These are phyloP conservation scores for Escallonia rubra DNA, from an alignment of 129 eudicot genomes.

Conservation along the genomic window DNA sequence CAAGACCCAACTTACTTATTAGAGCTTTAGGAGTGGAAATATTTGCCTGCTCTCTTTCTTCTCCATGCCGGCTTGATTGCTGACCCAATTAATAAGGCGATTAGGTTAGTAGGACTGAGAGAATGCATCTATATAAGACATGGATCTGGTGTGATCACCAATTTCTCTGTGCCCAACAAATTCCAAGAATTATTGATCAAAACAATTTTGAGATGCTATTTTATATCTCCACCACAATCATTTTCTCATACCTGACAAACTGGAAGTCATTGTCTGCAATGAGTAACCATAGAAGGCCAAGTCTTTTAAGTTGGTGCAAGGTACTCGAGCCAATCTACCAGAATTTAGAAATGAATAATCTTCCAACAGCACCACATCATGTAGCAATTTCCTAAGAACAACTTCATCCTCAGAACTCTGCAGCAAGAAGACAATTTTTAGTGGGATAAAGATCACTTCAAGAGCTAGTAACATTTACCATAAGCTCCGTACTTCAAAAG, in stretches of 20 bases:
- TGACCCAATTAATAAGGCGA: conserved; percentile 41
- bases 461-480: background rate
- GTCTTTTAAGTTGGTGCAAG: conserved; percentile 28
- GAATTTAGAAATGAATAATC: conserved; percentile 36
- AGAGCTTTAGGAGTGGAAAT: conserved; percentile 47
- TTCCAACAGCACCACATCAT: conserved; percentile 46
- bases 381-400: conserved; percentile 33
- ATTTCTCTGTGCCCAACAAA: conserved; percentile 33
- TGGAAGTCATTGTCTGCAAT: conserved; percentile 49
- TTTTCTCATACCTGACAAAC: conserved; percentile 48
- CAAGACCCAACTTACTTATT: conserved; percentile 34
- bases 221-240: background rate
- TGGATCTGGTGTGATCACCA: conserved; percentile 28
- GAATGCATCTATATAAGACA: conserved; percentile 45
- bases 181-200: conserved; percentile 3
- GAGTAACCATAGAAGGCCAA: conserved; percentile 48
- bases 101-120: conserved; percentile 36
- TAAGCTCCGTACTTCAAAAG: background rate
- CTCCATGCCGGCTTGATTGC: conserved; percentile 23
- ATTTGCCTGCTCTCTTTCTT: conserved; percentile 21
- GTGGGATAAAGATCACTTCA: background rate
- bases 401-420: conserved; percentile 56
- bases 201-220: background rate
- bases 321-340: conserved; percentile 34
- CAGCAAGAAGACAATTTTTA: conserved; percentile 12